Evolutionary conservation across 441 rosid genomes (phyloP), one percentile per base, ranked within the genome.

Genomic region (Flueggea neowawraea): DNA sequence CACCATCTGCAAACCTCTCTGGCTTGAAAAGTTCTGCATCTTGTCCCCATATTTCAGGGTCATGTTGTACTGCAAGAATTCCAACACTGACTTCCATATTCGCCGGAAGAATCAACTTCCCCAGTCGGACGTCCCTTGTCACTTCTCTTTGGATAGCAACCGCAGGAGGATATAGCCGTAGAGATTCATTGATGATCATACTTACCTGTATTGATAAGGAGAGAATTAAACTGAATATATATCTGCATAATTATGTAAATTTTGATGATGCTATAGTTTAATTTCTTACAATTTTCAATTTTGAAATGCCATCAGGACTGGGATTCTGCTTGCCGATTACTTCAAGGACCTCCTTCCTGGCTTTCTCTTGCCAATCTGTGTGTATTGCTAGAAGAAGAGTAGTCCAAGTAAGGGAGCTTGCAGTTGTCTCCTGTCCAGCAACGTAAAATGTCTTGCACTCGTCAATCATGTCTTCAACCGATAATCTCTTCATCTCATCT

Each of bases 361-460:
- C 83, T 53, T 61, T 64, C 6, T 76, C 78, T 54, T 78, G 83
- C 85, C 83, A 80, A 49, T 78, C 79, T 2, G 63, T n/a, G 43
- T 76, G 72, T 15, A 68, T 59, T 17, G 75, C 71, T 7, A 76
- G 63, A 63, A 83, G 74, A 10, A 80, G 47, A 2, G 69, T 10
- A 4, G 70, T 58, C 80, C 83, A 83, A n/a, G 75, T 7, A 32
- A 83, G 80, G 28, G 54, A 1, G 15, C 43, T 6, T n/a, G 16
- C 31, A 3, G 76, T 71, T 0, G 83, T 74, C 57, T 83, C 88
- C 16, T 83, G 83, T 43, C 85, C 85, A 14, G 78, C 80, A 22
- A 80, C 8, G 62, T 74, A 80, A 60, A 78, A 74, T 55, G 79
- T 78, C 67, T 73, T 78, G 69, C 83, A 76, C 59, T 83, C 85